Evolutionary conservation across 352 stramenopile species (phyloP).

Genomic region (Pythium rhizo-oryzae): DNA sequence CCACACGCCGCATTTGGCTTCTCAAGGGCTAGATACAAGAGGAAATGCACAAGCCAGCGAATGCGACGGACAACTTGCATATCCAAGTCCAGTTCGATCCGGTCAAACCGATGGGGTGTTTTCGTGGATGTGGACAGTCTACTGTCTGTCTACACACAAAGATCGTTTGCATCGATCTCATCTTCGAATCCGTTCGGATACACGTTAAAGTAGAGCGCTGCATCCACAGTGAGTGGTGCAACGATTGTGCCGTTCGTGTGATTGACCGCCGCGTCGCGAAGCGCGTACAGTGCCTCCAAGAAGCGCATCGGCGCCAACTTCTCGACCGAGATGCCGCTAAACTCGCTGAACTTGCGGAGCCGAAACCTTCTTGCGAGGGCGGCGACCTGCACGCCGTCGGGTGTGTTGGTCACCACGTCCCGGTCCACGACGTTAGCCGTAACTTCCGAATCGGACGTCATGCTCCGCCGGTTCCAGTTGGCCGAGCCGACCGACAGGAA

Average conservation of each 20-base stretch:
- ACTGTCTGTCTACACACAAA: constrained; percentile 1
- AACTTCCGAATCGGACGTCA: constrained; percentile 37
- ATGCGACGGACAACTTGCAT: no score
- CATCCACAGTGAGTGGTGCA: constrained; percentile 15
- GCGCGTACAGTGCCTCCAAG: constrained; percentile 25
- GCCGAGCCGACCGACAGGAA: constrained; percentile 33
- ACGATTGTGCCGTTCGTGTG: constrained; percentile 14
- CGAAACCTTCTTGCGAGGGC: constrained; percentile 26
- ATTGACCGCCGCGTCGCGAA: constrained; percentile 20
- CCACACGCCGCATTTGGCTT: neutral
- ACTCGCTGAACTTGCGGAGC: constrained; percentile 24
- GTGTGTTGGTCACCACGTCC: neutral
- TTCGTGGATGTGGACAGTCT: no score
- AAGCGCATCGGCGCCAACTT: constrained; percentile 26
- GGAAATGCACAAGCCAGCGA: no score
- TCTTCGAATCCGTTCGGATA: constrained; percentile 36
- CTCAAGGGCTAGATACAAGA: neutral
- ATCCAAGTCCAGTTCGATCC: no score
- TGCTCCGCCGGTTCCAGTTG: constrained; percentile 41
- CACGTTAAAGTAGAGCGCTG: constrained; percentile 40
- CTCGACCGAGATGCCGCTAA: constrained; percentile 23
- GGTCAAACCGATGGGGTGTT: no score
- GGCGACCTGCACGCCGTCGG: constrained; percentile 15
- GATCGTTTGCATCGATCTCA: constrained; percentile 32
- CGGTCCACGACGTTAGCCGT: constrained; percentile 20